Conservation (phyloP, 768 basidiomycete genomes). For the Russula emetica region DNA sequence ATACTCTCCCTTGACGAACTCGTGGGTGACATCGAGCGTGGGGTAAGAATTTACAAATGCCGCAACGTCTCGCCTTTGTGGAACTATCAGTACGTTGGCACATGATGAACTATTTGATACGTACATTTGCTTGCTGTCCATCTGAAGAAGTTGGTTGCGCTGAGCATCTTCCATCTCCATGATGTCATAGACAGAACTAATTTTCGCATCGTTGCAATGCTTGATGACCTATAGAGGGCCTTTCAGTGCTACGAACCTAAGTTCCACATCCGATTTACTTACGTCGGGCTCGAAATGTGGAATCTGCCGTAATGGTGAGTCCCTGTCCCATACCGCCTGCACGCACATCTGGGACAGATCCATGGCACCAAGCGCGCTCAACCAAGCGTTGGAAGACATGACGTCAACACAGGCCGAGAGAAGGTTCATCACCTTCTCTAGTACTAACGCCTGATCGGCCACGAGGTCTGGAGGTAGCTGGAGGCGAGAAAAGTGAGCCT, state of each 20-base stretch:
- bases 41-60: conserved; percentile 96
- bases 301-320: conserved; percentile 92
- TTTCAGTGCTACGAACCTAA: not conserved
- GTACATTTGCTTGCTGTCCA: conserved; percentile 84
- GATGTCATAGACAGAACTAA: conserved; percentile 93
- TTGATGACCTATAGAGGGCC: conserved; percentile 54
- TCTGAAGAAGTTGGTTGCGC: conserved; percentile 73
- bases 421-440: conserved; percentile 87
- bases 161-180: conserved; percentile 98
- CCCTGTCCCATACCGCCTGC: conserved; percentile 96
- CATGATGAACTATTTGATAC: conserved; percentile 33
- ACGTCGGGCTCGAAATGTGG: conserved; percentile 94
- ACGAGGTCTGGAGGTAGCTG: conserved; percentile 90
- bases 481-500: conserved; percentile 94
- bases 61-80: conserved; percentile 82
- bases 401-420: conserved; percentile 96
- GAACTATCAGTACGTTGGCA: conserved; percentile 25
- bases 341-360: conserved; percentile 98
- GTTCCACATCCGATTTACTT: conserved; percentile 25
- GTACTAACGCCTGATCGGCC: conserved; percentile 82
- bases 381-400: conserved; percentile 94
- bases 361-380: conserved; percentile 95
- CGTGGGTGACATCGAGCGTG: conserved; percentile 85
- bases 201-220: conserved; percentile 74
- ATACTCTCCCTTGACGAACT: conserved; percentile 83